A percentile compares a stretch with the other conserved stretches of the same genome.
Conservation (phyloP, 306 rosid species). For the Cicer pinnatifidum region DNA sequence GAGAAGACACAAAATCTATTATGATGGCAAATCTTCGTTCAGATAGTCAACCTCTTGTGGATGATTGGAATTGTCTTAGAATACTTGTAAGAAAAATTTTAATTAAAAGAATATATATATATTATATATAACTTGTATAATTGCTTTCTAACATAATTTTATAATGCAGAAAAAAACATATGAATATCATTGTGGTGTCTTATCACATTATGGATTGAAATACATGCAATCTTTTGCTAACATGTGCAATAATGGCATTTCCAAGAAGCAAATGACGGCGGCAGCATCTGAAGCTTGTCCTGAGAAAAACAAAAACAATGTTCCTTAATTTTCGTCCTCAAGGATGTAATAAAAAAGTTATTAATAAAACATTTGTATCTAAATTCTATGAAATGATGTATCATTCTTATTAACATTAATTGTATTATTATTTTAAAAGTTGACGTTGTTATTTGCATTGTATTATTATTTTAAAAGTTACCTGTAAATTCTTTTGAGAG, state of each 20-base stretch:
- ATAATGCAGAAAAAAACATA: conserved; percentile 38
- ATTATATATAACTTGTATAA: no score
- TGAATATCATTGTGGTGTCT: conserved; percentile 30
- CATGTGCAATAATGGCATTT: conserved; percentile 46
- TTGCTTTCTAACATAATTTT: not conserved
- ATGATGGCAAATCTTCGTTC: conserved; percentile 47
- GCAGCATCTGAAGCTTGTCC: conserved; percentile 53
- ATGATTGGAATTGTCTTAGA: conserved; percentile 70
- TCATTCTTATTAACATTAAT: no score
- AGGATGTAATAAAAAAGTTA: not conserved
- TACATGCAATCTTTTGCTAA: conserved; percentile 44
- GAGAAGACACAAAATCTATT: conserved; percentile 35
- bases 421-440: no score
- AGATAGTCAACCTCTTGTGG: conserved; percentile 55
- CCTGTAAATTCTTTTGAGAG: no score
- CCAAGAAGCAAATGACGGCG: conserved; percentile 25
- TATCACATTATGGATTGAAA: conserved; percentile 42
- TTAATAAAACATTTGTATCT: no score
- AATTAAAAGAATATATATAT: not conserved
- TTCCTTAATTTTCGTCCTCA: not conserved
- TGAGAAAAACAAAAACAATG: not conserved
- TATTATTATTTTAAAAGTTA: no score
- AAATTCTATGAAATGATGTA: no score
- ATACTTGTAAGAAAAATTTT: conserved; percentile 48
- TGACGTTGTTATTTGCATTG: no score